Conservation (phyloP, 176 grass and related monocot species). For the Musa acuminata region DNA sequence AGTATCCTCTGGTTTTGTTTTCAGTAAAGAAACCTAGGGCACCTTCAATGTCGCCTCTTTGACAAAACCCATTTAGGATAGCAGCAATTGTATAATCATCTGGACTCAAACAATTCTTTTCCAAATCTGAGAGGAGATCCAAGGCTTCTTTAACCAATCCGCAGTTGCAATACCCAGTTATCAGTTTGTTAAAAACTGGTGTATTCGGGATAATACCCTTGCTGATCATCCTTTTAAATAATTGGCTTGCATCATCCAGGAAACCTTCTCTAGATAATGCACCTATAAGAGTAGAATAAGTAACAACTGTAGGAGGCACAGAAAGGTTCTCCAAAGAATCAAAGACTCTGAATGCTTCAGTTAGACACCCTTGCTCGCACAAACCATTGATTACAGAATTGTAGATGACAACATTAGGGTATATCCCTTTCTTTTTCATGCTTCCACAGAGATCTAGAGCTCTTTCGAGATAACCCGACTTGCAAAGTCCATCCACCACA, state of each 20-base stretch:
- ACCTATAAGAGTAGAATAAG: constrained; percentile 67
- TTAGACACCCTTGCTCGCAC: constrained; percentile 74
- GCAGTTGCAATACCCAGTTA: constrained; percentile 64
- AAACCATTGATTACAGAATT: constrained; percentile 80
- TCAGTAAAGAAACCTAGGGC: constrained; percentile 57
- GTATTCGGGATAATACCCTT: constrained; percentile 58
- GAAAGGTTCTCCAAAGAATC: constrained; percentile 59
- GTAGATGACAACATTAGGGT: constrained; percentile 56
- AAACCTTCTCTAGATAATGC: constrained; percentile 85
- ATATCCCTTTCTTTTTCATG: constrained; percentile 53
- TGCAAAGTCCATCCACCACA: constrained; percentile 79
- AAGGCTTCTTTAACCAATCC: constrained; percentile 59
- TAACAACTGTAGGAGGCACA: constrained; percentile 48
- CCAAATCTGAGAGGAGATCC: constrained; percentile 49
- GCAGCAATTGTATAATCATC: constrained; percentile 69
- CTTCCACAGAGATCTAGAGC: constrained; percentile 68
- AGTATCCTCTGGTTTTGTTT: constrained; percentile 32
- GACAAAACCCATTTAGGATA: constrained; percentile 54
- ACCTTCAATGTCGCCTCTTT: constrained; percentile 64
- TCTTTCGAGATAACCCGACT: constrained; percentile 61
- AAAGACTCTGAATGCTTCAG: constrained; percentile 77
- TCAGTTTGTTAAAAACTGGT: constrained; percentile 57
- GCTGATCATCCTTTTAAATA: constrained; percentile 62
- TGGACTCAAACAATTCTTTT: constrained; percentile 36
- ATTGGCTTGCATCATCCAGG: constrained; percentile 52